Conservation (phyloP, 106 monocot genomes). For the Platanthera zijinensis region DNA sequence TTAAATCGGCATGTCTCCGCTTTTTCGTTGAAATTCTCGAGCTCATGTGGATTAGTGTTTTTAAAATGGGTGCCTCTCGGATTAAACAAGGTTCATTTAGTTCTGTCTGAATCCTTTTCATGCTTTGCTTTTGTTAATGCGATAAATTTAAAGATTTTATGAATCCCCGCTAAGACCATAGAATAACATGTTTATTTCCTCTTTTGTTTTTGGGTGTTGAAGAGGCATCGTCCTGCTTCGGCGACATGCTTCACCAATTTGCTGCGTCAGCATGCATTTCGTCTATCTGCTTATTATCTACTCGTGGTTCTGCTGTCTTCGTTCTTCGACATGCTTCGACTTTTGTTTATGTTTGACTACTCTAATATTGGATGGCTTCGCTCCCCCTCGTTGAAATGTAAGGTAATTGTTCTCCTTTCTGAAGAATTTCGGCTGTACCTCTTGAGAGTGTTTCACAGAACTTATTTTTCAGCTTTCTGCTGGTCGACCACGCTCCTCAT, state of each 20-base stretch:
- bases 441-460: conserved; percentile 7
- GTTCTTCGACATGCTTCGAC: conserved; percentile 7
- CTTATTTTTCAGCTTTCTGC: conserved; percentile 1
- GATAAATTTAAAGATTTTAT: conserved; percentile 1
- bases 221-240: conserved; percentile 32
- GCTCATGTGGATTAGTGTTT: conserved; percentile 9
- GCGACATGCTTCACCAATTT: conserved; percentile 21
- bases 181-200: background rate
- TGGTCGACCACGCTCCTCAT: background rate
- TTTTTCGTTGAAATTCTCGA: background rate
- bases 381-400: background rate
- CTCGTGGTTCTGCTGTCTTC: conserved; percentile 26
- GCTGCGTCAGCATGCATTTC: conserved; percentile 8
- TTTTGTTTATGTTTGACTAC: background rate
- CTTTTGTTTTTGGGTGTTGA: conserved; percentile 33
- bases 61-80: background rate
- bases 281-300: conserved; percentile 19
- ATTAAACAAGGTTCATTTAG: conserved; percentile 7
- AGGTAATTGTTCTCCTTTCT: background rate
- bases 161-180: background rate
- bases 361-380: background rate
- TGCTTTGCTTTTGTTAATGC: conserved; percentile 3
- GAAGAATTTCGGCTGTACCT: background rate
- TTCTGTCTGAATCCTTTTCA: background rate
- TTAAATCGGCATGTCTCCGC: background rate